Evolutionary conservation across 2,329 filamentous ascomycete species (phyloP).

Genomic region (Beauveria sp.): DNA sequence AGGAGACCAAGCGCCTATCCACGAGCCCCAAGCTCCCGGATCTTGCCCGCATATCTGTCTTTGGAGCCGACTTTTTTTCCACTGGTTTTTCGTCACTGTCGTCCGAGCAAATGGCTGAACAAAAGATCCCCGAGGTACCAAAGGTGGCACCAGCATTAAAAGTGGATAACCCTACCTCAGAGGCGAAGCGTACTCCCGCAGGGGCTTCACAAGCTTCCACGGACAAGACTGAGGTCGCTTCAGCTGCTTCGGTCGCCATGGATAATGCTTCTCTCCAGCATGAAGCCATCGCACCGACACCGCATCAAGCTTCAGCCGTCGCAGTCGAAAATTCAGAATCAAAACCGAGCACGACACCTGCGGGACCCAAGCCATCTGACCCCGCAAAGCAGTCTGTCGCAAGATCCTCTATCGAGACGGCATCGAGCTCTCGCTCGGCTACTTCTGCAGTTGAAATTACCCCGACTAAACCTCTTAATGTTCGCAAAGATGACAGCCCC

Average conservation of each 20-base stretch:
- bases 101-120: constrained; percentile 9
- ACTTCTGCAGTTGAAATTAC: constrained; percentile 22
- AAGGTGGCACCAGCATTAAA: constrained; percentile 5
- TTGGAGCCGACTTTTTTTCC: constrained; percentile 51
- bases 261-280: background rate
- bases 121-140: constrained; percentile 8
- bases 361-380: background rate
- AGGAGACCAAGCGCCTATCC: constrained; percentile 29
- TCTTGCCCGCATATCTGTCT: constrained; percentile 50
- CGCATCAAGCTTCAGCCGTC: background rate
- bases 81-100: constrained; percentile 12
- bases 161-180: background rate
- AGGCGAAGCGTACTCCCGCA: background rate
- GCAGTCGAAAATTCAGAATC: background rate
- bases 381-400: background rate
- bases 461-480: constrained; percentile 38
- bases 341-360: background rate
- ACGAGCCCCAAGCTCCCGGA: constrained; percentile 51
- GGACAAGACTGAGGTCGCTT: background rate
- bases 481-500: constrained; percentile 27
- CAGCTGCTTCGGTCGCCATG: background rate
- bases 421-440: background rate
- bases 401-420: background rate
- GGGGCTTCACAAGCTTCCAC: background rate
- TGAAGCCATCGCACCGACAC: background rate